Percentiles rank a stretch among this genome's conserved stretches.
Conservation (phyloP, 164 flowering plant species). For the Houttuynia cordata region DNA sequence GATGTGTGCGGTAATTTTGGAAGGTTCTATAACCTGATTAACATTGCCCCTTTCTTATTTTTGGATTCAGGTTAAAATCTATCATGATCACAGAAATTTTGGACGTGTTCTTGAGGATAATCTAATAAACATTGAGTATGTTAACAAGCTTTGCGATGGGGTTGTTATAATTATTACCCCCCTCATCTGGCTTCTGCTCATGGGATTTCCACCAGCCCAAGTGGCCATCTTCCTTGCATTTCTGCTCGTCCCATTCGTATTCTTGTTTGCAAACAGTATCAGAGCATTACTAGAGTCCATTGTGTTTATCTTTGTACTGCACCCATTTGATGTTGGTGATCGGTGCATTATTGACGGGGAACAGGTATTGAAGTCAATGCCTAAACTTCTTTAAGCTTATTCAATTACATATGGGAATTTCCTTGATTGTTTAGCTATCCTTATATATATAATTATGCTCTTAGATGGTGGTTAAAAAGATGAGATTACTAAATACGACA, state of each 20-base stretch:
- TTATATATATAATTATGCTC: background rate
- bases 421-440: background rate
- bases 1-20: background rate
- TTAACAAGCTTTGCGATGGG: slow-evolving; percentile 32
- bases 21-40: background rate
- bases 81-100: slow-evolving; percentile 31
- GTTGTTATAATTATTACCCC: slow-evolving; percentile 26
- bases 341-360: slow-evolving; percentile 47
- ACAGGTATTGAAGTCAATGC: slow-evolving; percentile 19
- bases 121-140: slow-evolving; percentile 46
- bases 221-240: slow-evolving; percentile 31
- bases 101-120: slow-evolving; percentile 50
- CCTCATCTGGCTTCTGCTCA: slow-evolving; percentile 27
- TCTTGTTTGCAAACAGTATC: slow-evolving; percentile 39
- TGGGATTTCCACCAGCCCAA: slow-evolving; percentile 35
- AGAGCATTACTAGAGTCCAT: slow-evolving; percentile 45
- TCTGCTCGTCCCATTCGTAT: slow-evolving; percentile 31
- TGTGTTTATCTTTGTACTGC: slow-evolving; percentile 52
- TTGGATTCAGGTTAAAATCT: slow-evolving; percentile 32
- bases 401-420: background rate
- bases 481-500: slow-evolving; percentile 51
- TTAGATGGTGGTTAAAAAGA: slow-evolving; percentile 63
- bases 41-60: background rate
- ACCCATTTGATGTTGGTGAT: slow-evolving; percentile 59
- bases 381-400: no score